phyloP scores from a whole-genome alignment of 495 filamentous ascomycete species.

The Aspergillus ellipticus region DNA sequence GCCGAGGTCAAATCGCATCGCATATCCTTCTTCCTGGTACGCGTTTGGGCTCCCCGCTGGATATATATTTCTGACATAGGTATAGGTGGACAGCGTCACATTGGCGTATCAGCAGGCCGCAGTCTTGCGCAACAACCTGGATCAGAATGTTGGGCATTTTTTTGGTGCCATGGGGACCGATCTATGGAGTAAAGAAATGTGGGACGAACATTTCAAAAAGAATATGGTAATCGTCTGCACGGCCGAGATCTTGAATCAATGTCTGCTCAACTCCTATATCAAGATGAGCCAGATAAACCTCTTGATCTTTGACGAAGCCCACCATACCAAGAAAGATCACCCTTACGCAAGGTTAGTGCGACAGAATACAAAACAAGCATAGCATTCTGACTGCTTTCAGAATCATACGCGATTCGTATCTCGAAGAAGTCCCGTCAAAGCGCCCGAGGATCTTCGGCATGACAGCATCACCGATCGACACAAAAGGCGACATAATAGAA shows the following conservation, averaged over 20 bases:
- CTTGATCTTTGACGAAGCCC: conserved; percentile 93
- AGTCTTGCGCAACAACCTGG: conserved; percentile 78
- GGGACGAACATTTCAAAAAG: conserved; percentile 62
- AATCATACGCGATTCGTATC: conserved; percentile 86
- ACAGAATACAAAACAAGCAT: neutral
- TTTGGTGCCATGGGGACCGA: conserved; percentile 72
- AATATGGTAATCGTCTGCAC: conserved; percentile 94
- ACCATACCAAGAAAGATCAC: conserved; percentile 94
- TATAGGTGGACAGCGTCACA: conserved; percentile 78
- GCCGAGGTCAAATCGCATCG: conserved; percentile 54
- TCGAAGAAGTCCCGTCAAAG: conserved; percentile 36
- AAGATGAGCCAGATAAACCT: conserved; percentile 83
- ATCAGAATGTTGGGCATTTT: conserved; percentile 72
- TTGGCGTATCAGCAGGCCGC: conserved; percentile 88
- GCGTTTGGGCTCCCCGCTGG: neutral
- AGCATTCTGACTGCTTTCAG: conserved; percentile 27
- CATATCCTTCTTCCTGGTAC: conserved; percentile 80
- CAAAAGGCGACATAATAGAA: conserved; percentile 62
- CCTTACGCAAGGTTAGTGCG: conserved; percentile 66
- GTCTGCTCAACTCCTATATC: conserved; percentile 77
- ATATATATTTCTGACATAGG: conserved; percentile 1
- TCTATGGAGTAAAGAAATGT: conserved; percentile 61
- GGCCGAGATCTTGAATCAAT: conserved; percentile 76
- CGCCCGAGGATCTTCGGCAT: conserved; percentile 89
- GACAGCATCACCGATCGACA: conserved; percentile 97